These are phyloP conservation scores for Pythium monospermum DNA, from an alignment of 352 stramenopile species.

Conservation along the genomic window DNA sequence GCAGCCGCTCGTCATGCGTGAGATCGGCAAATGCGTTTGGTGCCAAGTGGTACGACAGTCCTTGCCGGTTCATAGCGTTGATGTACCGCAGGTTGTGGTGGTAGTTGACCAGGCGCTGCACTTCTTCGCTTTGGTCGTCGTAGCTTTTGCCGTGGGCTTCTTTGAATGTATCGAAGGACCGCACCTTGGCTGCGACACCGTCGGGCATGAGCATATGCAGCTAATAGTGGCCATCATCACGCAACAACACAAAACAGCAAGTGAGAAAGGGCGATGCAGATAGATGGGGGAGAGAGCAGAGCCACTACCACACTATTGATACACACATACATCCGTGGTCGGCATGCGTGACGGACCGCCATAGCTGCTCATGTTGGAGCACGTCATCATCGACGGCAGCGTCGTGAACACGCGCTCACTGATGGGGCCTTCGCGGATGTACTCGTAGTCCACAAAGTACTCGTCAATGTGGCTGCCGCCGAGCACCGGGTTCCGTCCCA, in stretches of 20 bases:
- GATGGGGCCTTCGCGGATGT: conserved; percentile 68
- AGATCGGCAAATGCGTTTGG: conserved; percentile 85
- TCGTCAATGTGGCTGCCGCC: conserved; percentile 88
- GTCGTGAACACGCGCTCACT: conserved; percentile 62
- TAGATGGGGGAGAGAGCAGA: too few species aligned
- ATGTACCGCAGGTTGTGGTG: conserved; percentile 84
- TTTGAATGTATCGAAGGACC: conserved; percentile 69
- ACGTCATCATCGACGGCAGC: conserved; percentile 78
- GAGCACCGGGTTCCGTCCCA: conserved; percentile 81
- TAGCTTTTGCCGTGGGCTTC: conserved; percentile 57
- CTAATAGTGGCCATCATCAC: too few species aligned
- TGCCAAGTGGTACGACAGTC: conserved; percentile 66
- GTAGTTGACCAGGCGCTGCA: conserved; percentile 57
- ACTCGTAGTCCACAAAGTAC: conserved; percentile 89
- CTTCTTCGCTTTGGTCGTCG: conserved; percentile 33
- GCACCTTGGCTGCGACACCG: conserved; percentile 43
- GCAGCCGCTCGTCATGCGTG: conserved; percentile 58
- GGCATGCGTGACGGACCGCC: conserved; percentile 50
- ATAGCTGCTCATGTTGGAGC: conserved; percentile 50
- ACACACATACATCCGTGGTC: conserved; percentile 14
- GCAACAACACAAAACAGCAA: conserved; percentile 11
- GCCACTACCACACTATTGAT: not conserved
- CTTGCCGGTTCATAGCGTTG: conserved; percentile 81
- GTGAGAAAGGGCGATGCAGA: too few species aligned
- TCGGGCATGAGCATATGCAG: conserved; percentile 83